Conservation (phyloP, 805 yeast species). For the Metschnikowia lunata region DNA sequence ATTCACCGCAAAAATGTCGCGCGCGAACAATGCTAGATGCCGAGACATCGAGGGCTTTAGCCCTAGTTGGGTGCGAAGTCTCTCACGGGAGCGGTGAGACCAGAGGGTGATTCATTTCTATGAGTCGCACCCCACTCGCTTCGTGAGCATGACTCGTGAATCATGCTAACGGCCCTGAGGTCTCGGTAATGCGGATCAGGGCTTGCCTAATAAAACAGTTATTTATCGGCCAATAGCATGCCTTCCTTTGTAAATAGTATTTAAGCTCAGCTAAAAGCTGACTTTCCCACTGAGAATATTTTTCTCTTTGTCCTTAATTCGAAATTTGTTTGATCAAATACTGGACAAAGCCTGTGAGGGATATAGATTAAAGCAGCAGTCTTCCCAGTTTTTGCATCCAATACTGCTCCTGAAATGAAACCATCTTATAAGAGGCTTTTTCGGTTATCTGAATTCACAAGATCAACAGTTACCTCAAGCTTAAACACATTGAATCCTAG, state of each 20-base stretch:
- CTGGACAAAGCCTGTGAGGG: neutral
- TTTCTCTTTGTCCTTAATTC: neutral
- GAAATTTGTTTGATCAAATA: too few species aligned
- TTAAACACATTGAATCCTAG: neutral
- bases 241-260: neutral
- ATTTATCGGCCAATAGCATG: constrained; percentile 2
- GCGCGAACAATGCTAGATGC: too few species aligned
- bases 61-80: constrained; percentile 5
- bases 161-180: constrained; percentile 5
- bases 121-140: neutral
- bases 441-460: neutral
- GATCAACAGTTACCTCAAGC: neutral
- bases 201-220: constrained; percentile 1
- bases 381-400: constrained; percentile 3
- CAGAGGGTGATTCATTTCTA: too few species aligned
- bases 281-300: neutral
- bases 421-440: constrained; percentile 3
- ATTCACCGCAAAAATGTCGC: too few species aligned
- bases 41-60: constrained; percentile 6
- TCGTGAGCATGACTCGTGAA: constrained; percentile 6
- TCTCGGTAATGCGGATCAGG: constrained; percentile 4
- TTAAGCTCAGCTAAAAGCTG: neutral
- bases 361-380: too few species aligned
- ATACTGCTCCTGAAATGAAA: neutral
- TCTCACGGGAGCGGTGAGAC: neutral